These are phyloP conservation scores for Hura crepitans DNA, from an alignment of 441 rosid genomes.

Conservation along the genomic window DNA sequence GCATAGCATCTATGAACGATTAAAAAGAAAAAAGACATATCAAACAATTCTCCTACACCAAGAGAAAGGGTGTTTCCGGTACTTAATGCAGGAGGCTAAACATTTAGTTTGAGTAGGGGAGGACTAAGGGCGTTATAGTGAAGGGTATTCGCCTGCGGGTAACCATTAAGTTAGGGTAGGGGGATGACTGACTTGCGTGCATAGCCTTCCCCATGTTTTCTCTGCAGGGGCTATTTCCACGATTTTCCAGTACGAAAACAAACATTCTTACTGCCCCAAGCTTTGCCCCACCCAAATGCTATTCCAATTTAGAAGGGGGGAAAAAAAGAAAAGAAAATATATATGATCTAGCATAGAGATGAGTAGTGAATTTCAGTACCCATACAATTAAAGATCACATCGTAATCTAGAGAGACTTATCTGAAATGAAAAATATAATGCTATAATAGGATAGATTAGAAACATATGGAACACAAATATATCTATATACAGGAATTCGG, in stretches of 20 bases:
- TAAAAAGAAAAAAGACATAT: neutral
- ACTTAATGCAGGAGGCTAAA: neutral
- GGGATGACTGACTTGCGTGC: too few relatives aligned
- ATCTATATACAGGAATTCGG: neutral
- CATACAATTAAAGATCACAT: neutral
- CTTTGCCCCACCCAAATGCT: too few relatives aligned
- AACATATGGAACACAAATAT: neutral
- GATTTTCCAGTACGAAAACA: too few relatives aligned
- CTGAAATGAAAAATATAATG: neutral
- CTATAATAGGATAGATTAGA: neutral
- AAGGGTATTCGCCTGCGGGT: neutral
- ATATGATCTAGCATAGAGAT: neutral
- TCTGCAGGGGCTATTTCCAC: too few relatives aligned
- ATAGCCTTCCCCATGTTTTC: too few relatives aligned
- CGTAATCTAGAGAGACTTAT: neutral
- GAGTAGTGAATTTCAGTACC: neutral
- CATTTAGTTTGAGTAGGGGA: too few relatives aligned
- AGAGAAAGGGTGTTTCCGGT: neutral
- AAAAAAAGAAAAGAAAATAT: neutral
- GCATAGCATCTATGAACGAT: neutral
- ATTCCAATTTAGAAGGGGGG: neutral
- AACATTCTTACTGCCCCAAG: too few relatives aligned
- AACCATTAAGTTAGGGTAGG: too few relatives aligned
- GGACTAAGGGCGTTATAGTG: too few relatives aligned
- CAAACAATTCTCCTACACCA: too few relatives aligned